Evolutionary conservation across 169 alveolate genomes (phyloP), one percentile per base, ranked within the genome.

Genomic region (Plasmodium inui): DNA sequence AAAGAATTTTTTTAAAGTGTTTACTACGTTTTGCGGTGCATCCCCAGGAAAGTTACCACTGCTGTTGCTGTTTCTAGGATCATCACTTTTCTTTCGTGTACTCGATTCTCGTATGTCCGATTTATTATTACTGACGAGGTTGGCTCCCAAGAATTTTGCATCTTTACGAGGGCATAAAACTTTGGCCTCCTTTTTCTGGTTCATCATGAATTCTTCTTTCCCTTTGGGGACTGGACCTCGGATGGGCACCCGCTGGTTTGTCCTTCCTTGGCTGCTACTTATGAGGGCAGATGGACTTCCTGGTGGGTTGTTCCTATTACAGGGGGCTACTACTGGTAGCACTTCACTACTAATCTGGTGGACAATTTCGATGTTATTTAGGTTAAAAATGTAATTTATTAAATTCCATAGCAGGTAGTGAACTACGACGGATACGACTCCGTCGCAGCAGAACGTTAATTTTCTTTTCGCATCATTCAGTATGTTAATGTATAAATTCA

Each of bases 341-440:
- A 76, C 10, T 39, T 76, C 94, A 55, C 44, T 61, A 32, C 82
- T 79, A 7, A 88, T 88, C 12, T 88, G 81, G 50, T 88, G 55
- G 30, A 88, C 46, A 55, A 88, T 88, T 88, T 88, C 94, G 19
- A 88, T 88, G 72, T 88, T 88, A 67, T 88, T 88, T 88, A 88
- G 34, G 22, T 88, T 88, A 88, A 88, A 88, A 37, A 88, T 88
- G 26, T 88, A 88, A 28, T 88, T 88, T 39, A 88, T 88, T 88
- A 88, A 88, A 88, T 88, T 88, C 94, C 94, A 88, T 3, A 88
- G 53, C 14, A 88, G 5, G 72, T 88, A 88, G 82, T 88, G 94
- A 37, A 88, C 82, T 39, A 88, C 89, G 46, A 88, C 73, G 9
- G 94, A 88, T 79, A 46, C 55, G 46, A 79, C 73, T 14, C 94